Evolutionary conservation across 1,284 basidiomycete genomes (phyloP).

Genomic region (Sparassis latifolia): DNA sequence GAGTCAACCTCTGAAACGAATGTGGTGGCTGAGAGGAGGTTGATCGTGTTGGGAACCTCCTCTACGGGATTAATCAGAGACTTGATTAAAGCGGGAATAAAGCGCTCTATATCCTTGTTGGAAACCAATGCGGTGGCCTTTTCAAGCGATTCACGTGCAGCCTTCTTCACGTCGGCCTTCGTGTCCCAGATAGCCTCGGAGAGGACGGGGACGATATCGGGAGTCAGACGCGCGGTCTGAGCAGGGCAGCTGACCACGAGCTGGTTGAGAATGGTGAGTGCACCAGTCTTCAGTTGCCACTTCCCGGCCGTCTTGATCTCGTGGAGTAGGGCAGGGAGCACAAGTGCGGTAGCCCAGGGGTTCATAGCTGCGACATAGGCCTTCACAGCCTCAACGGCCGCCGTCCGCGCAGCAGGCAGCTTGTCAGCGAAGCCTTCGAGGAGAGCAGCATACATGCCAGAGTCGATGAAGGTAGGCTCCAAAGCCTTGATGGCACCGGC

Average conservation of each 20-base stretch:
- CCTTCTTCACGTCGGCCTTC: conserved; percentile 99
- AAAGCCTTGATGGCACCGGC: conserved; percentile 80
- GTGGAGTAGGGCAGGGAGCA: conserved; percentile 89
- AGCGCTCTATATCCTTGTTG: conserved; percentile 99
- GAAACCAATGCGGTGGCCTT: conserved; percentile 92
- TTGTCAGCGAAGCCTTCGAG: conserved; percentile 93
- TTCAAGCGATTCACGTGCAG: conserved; percentile 90
- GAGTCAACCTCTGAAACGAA: conserved; percentile 99
- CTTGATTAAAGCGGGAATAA: conserved; percentile 97
- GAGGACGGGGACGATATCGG: conserved; percentile 94
- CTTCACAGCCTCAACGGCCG: conserved; percentile 82
- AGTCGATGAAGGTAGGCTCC: conserved; percentile 85
- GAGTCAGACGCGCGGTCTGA: conserved; percentile 89
- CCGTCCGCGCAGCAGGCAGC: conserved; percentile 78
- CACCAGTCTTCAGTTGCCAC: conserved; percentile 98
- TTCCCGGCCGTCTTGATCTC: conserved; percentile 97
- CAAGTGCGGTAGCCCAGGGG: conserved; percentile 81
- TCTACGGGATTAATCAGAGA: conserved; percentile 98
- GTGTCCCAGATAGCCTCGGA: conserved; percentile 99
- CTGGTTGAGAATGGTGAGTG: conserved; percentile 83
- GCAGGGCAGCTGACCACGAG: conserved; percentile 80
- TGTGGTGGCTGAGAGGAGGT: conserved; percentile 96
- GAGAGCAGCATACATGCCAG: conserved; percentile 80
- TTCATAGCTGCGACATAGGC: conserved; percentile 80
- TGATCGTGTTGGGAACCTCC: conserved; percentile 96